Evolutionary conservation across 305 asterid genomes (phyloP).

Genomic region (Petunia hybrid): DNA sequence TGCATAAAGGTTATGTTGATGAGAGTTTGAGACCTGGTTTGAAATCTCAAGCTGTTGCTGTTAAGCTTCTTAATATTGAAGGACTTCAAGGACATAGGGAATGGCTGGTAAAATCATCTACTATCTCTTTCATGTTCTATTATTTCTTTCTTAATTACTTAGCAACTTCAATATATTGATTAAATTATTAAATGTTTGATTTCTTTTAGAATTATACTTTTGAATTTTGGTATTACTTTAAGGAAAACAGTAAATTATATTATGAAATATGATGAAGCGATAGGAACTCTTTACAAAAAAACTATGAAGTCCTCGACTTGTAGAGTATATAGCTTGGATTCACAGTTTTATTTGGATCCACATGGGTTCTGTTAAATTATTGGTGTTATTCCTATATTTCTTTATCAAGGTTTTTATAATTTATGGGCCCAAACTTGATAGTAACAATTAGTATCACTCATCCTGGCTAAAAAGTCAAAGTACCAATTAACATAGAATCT

Average conservation of each 20-base stretch:
- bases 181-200: not conserved
- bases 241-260: not conserved
- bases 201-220: not conserved
- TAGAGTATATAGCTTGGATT: not conserved
- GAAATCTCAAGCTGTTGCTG: conserved; percentile 90
- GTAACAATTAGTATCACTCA: too few species aligned
- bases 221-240: too few species aligned
- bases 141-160: not conserved
- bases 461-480: not conserved
- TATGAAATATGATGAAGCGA: conserved; percentile 15
- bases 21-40: conserved; percentile 63
- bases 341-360: not conserved
- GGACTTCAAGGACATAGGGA: conserved; percentile 95
- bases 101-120: conserved; percentile 77
- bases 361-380: not conserved
- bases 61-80: conserved; percentile 88
- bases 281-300: not conserved
- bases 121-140: not conserved
- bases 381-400: not conserved
- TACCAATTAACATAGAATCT: not conserved
- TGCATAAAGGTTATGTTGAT: conserved; percentile 80
- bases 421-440: not conserved
- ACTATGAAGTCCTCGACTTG: not conserved
- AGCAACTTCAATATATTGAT: not conserved
- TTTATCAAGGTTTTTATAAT: not conserved